Base-by-base conservation (phyloP, 352 stramenopile species). In the Globisporangium cederbergense region DNA sequence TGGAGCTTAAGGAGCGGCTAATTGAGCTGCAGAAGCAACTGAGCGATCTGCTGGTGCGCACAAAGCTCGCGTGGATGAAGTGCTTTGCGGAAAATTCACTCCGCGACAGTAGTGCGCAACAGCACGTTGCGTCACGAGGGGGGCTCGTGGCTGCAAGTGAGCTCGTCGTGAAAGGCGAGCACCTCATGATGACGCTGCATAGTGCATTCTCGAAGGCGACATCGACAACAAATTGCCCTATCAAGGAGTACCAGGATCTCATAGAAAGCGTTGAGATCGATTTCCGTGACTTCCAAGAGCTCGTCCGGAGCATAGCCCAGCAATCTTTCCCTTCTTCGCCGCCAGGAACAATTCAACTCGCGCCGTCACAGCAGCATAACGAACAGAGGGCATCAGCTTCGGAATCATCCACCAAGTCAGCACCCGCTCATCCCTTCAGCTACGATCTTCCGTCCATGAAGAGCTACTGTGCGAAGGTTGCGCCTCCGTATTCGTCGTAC, bases 401-500 rank as follows among this genome's bases (percentile, higher is more conserved):
- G 9, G 25, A 55, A 25, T 8, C 50, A 25, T 9, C 55, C 16
- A 52, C 14, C 46, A 34, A 42, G 28, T 34, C 58, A 34, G 49
- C 11, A 56, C 52, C 43, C 18, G 42, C 2, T 42, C 72, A 68
- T 6, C 61, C 68, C 18, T 36, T 79, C 28, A 62, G 51, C 30
- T 73, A 76, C 47, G 79, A 90, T 50, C 64, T 91, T 32, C 82
- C 84, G 22, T 91, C 82, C 62, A 91, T 91, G 84, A 71, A 89
- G 64, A 74, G 61, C 6, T 91, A 90, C 65, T 85, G 74, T 62
- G 74, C 74, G 4, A 72, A 74, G 16, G 80, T 87, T 18, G 81
- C 84, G 14, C 81, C 79, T 3, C 80, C 81, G 14, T 90, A 90
- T 67, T 67, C 74, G 1, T 82, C 80, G 40, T 93, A 91, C 43